Evolutionary conservation across 352 stramenopile species (phyloP), one percentile per base, ranked within the genome.

Genomic region (Globisporangium splendens): DNA sequence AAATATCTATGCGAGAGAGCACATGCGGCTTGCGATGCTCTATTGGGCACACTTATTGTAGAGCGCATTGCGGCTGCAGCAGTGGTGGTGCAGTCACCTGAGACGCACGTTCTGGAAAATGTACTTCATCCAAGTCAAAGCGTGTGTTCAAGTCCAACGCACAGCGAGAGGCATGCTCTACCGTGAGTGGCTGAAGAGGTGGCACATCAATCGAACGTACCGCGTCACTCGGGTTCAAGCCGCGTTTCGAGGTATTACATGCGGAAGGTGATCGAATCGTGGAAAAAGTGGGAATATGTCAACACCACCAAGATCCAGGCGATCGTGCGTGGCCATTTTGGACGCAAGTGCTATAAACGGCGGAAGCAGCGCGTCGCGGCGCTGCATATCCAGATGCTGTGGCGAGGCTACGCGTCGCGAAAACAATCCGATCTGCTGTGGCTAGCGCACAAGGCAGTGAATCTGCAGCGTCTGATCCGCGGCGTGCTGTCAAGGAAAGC

Each of bases 281-380:
- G 81, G 78, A 65, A 59, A 22, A 62, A 66, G n/a, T 91, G 81
- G 81, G 72, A 91, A 31, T 62, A 61, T 46, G 54, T 83, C 11
- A 91, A 89, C 48, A 68, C 59, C 6, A 56, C 68, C n/a, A 80
- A 73, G 18, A 89, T 91, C 41, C 83, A 93, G 52, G 69, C 74
- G 8, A 73, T 89, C 43, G 66, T 86, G 5, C 79, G 83, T 22
- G 75, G 81, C 33, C 54, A 79, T 62, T 73, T 82, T 38, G 69
- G 52, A 2, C 66, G 66, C 7, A 66, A 52, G 7, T 41, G 18
- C 15, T 71, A 52, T 4, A 8, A 3, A 14, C 22, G 39, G 3
- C 61, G 41, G 2, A 69, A 66, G 18, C 59, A 53, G 5, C 55
- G 58, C n/a, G 31, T 86, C 17, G 79, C 83, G 22, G 70, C 62